Evolutionary conservation across 352 stramenopile species (phyloP).

Genomic region (Globisporangium recalcitrans): DNA sequence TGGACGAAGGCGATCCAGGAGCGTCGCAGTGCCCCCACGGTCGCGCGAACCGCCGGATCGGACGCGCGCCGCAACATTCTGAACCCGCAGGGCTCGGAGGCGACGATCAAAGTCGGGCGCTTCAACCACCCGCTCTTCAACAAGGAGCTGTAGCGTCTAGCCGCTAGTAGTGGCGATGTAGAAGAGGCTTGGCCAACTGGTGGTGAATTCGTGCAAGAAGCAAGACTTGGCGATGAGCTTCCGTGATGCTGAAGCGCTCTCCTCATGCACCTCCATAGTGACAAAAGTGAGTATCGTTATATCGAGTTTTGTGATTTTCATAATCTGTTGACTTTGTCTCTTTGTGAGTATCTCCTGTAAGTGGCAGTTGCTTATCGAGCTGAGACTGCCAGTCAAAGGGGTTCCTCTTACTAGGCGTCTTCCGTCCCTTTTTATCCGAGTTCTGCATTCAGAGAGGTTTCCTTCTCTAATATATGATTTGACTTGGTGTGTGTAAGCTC

Average conservation of each 20-base stretch:
- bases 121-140: conserved; percentile 81
- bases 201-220: no score
- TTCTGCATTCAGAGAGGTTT: not conserved
- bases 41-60: conserved; percentile 36
- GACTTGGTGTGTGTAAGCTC: not conserved
- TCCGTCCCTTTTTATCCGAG: no score
- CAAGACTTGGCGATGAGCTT: no score
- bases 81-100: conserved; percentile 31
- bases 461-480: not conserved
- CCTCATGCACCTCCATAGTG: no score
- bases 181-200: no score
- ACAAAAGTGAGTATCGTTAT: no score
- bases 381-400: not conserved
- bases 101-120: conserved; percentile 50
- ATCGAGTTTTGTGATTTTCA: no score
- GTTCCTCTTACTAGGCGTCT: not conserved
- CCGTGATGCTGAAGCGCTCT: no score
- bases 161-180: no score
- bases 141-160: conserved; percentile 25
- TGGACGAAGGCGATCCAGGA: conserved; percentile 64
- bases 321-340: no score
- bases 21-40: conserved; percentile 31
- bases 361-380: no score
- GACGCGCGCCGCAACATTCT: conserved; percentile 72
- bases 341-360: no score